Evolutionary conservation across 805 yeast genomes (phyloP).

Genomic region (Teunomyces stri): DNA sequence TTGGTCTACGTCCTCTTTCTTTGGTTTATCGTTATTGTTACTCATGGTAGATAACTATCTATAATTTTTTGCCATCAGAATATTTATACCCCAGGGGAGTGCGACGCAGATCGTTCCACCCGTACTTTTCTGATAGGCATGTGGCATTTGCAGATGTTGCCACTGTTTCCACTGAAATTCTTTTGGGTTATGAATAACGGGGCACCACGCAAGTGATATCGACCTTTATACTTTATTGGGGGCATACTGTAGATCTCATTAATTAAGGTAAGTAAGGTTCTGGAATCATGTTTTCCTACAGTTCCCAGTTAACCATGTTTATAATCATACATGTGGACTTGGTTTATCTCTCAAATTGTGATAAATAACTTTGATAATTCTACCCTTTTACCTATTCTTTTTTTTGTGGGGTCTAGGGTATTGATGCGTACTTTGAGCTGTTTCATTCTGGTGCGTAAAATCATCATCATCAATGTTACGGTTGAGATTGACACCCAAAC

Average conservation of each 20-base stretch:
- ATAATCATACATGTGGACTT: too few relatives aligned
- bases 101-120: neutral
- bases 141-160: neutral
- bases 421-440: neutral
- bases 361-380: too few relatives aligned
- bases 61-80: constrained; percentile 1
- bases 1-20: constrained; percentile 20
- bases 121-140: neutral
- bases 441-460: neutral
- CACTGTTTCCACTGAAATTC: neutral
- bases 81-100: neutral
- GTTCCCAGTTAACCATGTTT: too few relatives aligned
- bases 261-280: too few relatives aligned
- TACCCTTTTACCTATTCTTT: too few relatives aligned
- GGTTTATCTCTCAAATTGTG: too few relatives aligned
- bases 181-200: neutral
- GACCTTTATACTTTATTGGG: too few relatives aligned
- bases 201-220: too few relatives aligned
- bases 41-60: neutral
- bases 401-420: too few relatives aligned
- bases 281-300: too few relatives aligned
- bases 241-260: too few relatives aligned
- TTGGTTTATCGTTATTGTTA: constrained; percentile 9
- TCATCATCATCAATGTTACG: neutral
- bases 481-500: neutral